Evolutionary conservation across 257 asterid species (phyloP).

Genomic region (Phtheirospermum japonicum): DNA sequence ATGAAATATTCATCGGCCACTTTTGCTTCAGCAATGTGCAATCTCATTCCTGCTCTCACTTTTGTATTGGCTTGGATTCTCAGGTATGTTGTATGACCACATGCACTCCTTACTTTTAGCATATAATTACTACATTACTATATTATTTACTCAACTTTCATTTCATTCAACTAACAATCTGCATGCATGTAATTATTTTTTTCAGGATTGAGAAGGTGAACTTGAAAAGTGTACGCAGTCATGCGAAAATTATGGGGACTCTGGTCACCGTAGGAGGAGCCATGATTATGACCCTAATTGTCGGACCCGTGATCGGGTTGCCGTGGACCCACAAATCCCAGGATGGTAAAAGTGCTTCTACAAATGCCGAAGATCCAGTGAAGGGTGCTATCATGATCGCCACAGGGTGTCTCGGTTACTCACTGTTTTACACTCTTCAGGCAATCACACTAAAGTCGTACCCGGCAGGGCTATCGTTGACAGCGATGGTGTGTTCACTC

Average conservation of each 20-base stretch:
- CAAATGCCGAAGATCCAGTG: slow-evolving; percentile 31
- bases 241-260: slow-evolving; percentile 62
- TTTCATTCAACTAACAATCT: too few species aligned
- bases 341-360: slow-evolving; percentile 11
- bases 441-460: slow-evolving; percentile 54
- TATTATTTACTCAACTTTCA: too few species aligned
- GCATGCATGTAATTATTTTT: background rate
- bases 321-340: slow-evolving; percentile 58
- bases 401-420: slow-evolving; percentile 45
- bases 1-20: slow-evolving; percentile 62
- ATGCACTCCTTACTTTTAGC: slow-evolving; percentile 7
- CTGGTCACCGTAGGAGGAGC: slow-evolving; percentile 69
- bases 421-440: slow-evolving; percentile 61
- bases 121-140: background rate
- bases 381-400: slow-evolving; percentile 59
- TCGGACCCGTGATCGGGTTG: slow-evolving; percentile 44
- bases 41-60: slow-evolving; percentile 68
- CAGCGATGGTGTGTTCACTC: slow-evolving; percentile 46
- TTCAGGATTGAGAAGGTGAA: slow-evolving; percentile 65
- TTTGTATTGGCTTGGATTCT: slow-evolving; percentile 42
- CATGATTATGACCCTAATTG: slow-evolving; percentile 59
- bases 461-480: slow-evolving; percentile 57
- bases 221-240: slow-evolving; percentile 42
- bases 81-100: slow-evolving; percentile 26
- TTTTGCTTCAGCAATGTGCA: slow-evolving; percentile 58